Evolutionary conservation across 176 grass and related monocot genomes (phyloP).

Genomic region (Pontederia crassipes): DNA sequence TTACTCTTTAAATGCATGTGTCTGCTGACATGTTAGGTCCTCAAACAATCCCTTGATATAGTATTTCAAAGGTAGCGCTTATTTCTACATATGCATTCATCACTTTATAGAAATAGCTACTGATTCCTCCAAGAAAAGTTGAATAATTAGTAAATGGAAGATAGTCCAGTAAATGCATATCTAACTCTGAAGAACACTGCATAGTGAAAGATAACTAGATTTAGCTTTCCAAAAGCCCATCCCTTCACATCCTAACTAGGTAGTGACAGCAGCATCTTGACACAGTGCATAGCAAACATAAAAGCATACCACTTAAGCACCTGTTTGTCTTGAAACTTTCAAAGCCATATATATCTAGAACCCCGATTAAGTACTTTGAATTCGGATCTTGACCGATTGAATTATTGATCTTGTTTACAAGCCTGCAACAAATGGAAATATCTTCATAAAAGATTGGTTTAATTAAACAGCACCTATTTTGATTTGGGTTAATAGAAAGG

Average conservation of each 20-base stretch:
- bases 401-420: constrained; percentile 90
- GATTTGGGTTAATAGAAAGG: not conserved
- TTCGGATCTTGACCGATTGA: constrained; percentile 97
- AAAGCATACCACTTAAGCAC: constrained; percentile 69
- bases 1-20: too few species aligned
- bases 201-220: too few species aligned
- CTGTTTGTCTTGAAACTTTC: constrained; percentile 99
- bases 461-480: not conserved
- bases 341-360: constrained; percentile 97
- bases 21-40: too few species aligned
- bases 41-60: too few species aligned
- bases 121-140: too few species aligned
- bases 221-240: too few species aligned
- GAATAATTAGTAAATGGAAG: too few species aligned
- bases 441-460: not conserved
- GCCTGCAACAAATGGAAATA: constrained; percentile 32
- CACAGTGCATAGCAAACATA: constrained; percentile 19
- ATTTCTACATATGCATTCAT: too few species aligned
- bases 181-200: too few species aligned
- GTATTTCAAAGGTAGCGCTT: too few species aligned
- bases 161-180: too few species aligned
- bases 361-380: constrained; percentile 90
- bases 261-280: not conserved
- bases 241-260: not conserved
- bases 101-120: too few species aligned